Conservation (phyloP, 257 asterid genomes). For the Penstemon eatonii region DNA sequence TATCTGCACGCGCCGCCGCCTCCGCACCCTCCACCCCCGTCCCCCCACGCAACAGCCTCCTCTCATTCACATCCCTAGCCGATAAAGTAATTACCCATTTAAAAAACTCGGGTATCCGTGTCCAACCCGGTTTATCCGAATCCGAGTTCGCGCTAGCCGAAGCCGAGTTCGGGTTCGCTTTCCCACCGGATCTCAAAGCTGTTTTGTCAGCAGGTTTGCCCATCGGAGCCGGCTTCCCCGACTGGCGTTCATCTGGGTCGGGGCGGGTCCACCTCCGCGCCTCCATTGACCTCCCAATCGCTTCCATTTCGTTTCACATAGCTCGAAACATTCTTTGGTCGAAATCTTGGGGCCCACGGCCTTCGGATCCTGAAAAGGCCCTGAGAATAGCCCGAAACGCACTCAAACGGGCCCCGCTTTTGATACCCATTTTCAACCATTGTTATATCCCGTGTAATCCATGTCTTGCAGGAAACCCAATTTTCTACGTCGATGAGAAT, state of each 20-base stretch:
- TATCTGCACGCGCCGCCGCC: slow-evolving; percentile 89
- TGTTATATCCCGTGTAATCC: slow-evolving; percentile 91
- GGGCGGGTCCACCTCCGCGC: slow-evolving; percentile 79
- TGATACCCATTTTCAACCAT: slow-evolving; percentile 80
- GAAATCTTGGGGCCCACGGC: slow-evolving; percentile 86
- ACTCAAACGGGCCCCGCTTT: slow-evolving; percentile 74
- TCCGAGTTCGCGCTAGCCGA: slow-evolving; percentile 85
- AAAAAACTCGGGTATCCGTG: slow-evolving; percentile 54
- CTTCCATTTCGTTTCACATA: slow-evolving; percentile 81
- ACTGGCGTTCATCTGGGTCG: slow-evolving; percentile 85
- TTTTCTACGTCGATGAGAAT: slow-evolving; percentile 82
- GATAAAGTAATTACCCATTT: slow-evolving; percentile 73
- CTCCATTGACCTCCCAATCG: slow-evolving; percentile 76
- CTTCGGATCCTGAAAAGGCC: slow-evolving; percentile 70
- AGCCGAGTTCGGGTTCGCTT: slow-evolving; percentile 83
- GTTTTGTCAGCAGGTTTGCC: slow-evolving; percentile 86
- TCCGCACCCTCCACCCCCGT: slow-evolving; percentile 74
- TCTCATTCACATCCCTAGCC: slow-evolving; percentile 75
- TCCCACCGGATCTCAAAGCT: slow-evolving; percentile 90
- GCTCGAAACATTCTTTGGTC: slow-evolving; percentile 84
- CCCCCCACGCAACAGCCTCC: slow-evolving; percentile 81
- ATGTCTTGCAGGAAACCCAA: slow-evolving; percentile 81
- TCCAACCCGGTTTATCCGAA: slow-evolving; percentile 71
- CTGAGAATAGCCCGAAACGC: slow-evolving; percentile 73
- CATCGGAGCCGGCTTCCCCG: slow-evolving; percentile 82